phyloP scores from a whole-genome alignment of 768 basidiomycete genomes.

The Suillus fuscotomentosus region DNA sequence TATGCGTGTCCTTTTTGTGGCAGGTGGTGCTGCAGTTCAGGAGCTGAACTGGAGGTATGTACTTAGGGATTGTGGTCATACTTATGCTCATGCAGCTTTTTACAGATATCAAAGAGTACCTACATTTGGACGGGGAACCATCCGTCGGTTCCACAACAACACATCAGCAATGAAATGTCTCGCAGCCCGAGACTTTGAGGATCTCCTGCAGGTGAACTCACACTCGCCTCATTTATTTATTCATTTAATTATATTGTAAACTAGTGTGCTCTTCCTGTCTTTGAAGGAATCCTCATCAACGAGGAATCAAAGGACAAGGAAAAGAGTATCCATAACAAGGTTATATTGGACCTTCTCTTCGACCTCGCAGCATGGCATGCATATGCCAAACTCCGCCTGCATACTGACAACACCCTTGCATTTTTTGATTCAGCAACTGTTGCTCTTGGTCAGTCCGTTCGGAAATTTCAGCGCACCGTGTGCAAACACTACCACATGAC shows the following conservation, averaged over 20 bases:
- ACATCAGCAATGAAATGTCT: too few relatives aligned
- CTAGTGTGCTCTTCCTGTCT: conserved; percentile 34
- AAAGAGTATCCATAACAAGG: conserved; percentile 21
- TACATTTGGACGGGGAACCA: neutral
- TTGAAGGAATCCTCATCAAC: conserved; percentile 25
- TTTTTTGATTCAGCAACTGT: conserved; percentile 24
- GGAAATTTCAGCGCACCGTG: conserved; percentile 18
- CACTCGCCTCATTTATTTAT: too few relatives aligned
- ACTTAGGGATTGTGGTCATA: too few relatives aligned
- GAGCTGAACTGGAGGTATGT: too few relatives aligned
- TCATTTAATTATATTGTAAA: conserved; percentile 8
- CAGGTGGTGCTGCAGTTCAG: too few relatives aligned
- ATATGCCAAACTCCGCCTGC: conserved; percentile 33
- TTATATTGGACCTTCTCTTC: conserved; percentile 27
- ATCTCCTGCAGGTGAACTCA: conserved; percentile 8
- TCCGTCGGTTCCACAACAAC: too few relatives aligned
- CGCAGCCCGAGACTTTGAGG: neutral
- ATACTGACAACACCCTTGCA: conserved; percentile 20
- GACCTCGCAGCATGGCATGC: conserved; percentile 32
- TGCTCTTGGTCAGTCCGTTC: conserved; percentile 7
- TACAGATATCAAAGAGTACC: too few relatives aligned
- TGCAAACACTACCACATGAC: conserved; percentile 25
- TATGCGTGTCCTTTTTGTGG: too few relatives aligned
- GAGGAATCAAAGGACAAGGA: too few relatives aligned
- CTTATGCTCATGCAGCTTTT: too few relatives aligned